phyloP scores from a whole-genome alignment of 2,329 filamentous ascomycete genomes.

The Ophiostoma novo-ulmi region DNA sequence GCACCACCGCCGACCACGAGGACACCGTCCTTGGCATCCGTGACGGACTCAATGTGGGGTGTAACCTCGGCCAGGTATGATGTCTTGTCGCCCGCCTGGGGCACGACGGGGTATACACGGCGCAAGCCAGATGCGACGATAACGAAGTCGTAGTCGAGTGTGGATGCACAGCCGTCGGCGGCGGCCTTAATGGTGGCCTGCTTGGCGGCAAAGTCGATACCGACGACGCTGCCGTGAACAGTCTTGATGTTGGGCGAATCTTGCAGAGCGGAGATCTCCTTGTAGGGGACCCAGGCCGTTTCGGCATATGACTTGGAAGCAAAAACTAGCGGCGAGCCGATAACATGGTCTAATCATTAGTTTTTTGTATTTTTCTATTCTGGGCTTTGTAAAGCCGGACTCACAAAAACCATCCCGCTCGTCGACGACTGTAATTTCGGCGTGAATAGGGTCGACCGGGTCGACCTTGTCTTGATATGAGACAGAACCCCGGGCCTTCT shows the following conservation, averaged over 20 bases:
- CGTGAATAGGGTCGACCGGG: constrained; percentile 38
- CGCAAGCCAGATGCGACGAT: constrained; percentile 65
- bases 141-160: constrained; percentile 66
- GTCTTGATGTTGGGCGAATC: constrained; percentile 53
- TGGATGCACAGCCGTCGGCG: constrained; percentile 31
- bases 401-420: constrained; percentile 79
- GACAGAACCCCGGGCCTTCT: constrained; percentile 43
- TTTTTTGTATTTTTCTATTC: background rate
- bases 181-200: constrained; percentile 50
- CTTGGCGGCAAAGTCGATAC: constrained; percentile 56
- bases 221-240: constrained; percentile 59
- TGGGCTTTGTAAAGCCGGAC: background rate
- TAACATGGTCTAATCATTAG: constrained; percentile 58
- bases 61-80: constrained; percentile 59
- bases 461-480: constrained; percentile 22
- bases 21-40: constrained; percentile 52
- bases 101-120: constrained; percentile 67
- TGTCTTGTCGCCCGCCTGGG: constrained; percentile 57
- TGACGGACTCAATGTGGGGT: constrained; percentile 53
- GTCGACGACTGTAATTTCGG: constrained; percentile 70
- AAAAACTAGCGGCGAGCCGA: constrained; percentile 69
- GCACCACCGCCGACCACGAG: constrained; percentile 74
- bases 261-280: constrained; percentile 61
- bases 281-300: constrained; percentile 66
- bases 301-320: constrained; percentile 57